Percentiles rank a stretch among this genome's conserved stretches.
Evolutionary conservation across 148 eudicot genomes (phyloP).

Genomic region (Chenopodium suecicum): DNA sequence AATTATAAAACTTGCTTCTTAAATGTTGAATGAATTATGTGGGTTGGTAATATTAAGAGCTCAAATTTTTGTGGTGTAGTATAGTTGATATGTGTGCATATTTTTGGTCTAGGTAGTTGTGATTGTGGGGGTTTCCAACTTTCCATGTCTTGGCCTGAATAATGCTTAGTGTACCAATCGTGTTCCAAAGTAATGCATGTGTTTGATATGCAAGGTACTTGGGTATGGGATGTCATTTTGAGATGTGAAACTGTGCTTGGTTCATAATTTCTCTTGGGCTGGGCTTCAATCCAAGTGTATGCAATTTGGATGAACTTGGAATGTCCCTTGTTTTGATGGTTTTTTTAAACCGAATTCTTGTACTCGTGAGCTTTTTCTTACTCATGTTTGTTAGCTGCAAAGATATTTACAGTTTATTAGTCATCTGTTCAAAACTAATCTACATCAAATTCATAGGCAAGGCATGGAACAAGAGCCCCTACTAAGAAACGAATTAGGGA

Average conservation of each 20-base stretch:
- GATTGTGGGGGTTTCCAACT: background rate
- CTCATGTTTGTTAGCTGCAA: background rate
- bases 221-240: background rate
- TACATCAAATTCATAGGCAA: conserved; percentile 53
- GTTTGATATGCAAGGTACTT: background rate
- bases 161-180: background rate
- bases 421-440: background rate
- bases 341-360: background rate
- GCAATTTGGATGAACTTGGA: background rate
- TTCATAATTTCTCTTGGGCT: background rate
- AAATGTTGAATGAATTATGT: background rate
- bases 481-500: conserved; percentile 79
- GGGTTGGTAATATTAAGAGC: background rate
- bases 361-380: background rate
- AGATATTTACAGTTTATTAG: background rate
- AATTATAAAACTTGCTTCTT: background rate
- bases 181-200: background rate
- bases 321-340: background rate
- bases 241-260: background rate
- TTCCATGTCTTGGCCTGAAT: background rate
- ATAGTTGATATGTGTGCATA: background rate
- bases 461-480: conserved; percentile 98
- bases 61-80: background rate
- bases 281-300: background rate
- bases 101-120: background rate